These are phyloP conservation scores for Poronia punctata DNA, from an alignment of 495 filamentous ascomycete genomes.

Conservation along the genomic window DNA sequence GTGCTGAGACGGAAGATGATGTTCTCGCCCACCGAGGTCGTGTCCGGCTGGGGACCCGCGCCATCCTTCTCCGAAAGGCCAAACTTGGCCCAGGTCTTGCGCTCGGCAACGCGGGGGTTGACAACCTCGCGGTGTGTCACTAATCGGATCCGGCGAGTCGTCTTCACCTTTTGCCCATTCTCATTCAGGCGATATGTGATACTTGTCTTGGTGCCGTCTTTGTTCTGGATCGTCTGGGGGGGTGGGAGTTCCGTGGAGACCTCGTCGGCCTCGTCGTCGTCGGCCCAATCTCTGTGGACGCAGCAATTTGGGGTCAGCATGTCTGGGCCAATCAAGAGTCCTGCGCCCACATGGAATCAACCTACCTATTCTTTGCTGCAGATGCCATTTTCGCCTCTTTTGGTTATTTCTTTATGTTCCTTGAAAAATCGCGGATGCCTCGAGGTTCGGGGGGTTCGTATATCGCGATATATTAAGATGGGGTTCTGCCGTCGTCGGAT, in stretches of 20 bases:
- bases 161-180: slow-evolving; percentile 90
- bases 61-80: slow-evolving; percentile 64
- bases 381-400: slow-evolving; percentile 7
- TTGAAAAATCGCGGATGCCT: background rate
- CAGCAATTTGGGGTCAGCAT: background rate
- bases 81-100: slow-evolving; percentile 87
- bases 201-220: slow-evolving; percentile 95
- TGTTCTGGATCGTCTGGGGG: slow-evolving; percentile 82
- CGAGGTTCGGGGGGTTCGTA: background rate
- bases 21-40: slow-evolving; percentile 92
- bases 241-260: slow-evolving; percentile 71
- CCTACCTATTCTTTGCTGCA: slow-evolving; percentile 11
- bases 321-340: no score
- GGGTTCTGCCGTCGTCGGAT: background rate
- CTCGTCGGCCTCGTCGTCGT: slow-evolving; percentile 89
- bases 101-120: slow-evolving; percentile 93
- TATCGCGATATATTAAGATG: no score
- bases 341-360: no score
- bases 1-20: slow-evolving; percentile 86
- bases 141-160: slow-evolving; percentile 85
- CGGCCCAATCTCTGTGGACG: slow-evolving; percentile 71
- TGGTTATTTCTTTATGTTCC: background rate
- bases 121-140: slow-evolving; percentile 84
- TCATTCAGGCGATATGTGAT: slow-evolving; percentile 88
- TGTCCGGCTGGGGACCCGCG: slow-evolving; percentile 64